Conservation (phyloP, 2,329 filamentous ascomycete species). For the Claviceps digitariae region DNA sequence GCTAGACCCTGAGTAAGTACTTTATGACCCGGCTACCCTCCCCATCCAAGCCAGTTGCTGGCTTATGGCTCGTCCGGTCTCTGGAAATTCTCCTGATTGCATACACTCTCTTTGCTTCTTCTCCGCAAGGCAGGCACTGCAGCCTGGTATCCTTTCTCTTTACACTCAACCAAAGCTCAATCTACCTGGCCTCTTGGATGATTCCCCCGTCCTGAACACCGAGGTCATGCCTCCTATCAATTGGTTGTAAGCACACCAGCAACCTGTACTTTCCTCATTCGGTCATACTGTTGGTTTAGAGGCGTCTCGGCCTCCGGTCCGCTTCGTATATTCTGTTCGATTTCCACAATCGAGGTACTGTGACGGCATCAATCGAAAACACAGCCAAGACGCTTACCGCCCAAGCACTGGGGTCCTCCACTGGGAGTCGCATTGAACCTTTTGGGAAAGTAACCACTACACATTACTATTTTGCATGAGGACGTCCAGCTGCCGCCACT, state of each 20-base stretch:
- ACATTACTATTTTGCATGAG: neutral
- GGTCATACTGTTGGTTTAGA: neutral
- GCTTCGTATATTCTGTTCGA: neutral
- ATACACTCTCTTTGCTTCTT: neutral
- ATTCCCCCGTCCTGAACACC: neutral
- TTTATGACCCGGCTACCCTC: slow-evolving; percentile 17
- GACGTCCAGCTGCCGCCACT: neutral
- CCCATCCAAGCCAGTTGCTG: slow-evolving; percentile 3
- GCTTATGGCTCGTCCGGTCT: neutral
- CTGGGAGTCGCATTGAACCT: neutral
- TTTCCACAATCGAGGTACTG: neutral
- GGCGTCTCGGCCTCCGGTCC: neutral
- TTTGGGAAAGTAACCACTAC: neutral
- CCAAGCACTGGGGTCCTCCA: neutral
- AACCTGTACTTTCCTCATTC: neutral
- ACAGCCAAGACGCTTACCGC: neutral
- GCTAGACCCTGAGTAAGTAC: slow-evolving; percentile 7
- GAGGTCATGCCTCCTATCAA: slow-evolving; percentile 1
- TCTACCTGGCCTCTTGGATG: neutral
- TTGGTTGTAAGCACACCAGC: neutral
- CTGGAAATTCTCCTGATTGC: neutral
- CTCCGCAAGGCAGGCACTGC: neutral
- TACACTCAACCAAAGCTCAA: neutral
- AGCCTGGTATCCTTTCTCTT: neutral
- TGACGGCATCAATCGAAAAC: neutral